A percentile compares a stretch with the other conserved stretches of the same genome.
Conservation (phyloP, 2,329 filamentous ascomycete genomes). For the Tolypocladium guangdongense region DNA sequence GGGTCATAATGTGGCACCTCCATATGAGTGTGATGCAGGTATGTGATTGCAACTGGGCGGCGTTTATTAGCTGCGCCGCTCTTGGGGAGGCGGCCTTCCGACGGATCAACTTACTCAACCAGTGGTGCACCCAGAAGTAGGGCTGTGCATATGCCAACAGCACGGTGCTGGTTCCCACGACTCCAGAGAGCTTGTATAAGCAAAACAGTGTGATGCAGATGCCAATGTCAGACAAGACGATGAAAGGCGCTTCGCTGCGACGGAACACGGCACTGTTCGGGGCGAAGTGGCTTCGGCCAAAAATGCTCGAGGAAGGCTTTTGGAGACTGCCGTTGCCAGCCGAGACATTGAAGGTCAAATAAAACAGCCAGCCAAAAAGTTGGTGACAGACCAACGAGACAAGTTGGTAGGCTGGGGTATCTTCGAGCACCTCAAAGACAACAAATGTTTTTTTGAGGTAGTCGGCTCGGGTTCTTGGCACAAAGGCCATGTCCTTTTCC, state of each 20-base stretch:
- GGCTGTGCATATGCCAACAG: constrained; percentile 47
- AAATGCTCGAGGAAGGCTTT: constrained; percentile 6
- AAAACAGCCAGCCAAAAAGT: background rate
- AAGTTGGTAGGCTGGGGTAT: background rate
- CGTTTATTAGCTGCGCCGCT: background rate
- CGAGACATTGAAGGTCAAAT: background rate
- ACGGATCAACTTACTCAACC: constrained; percentile 51
- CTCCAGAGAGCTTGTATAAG: constrained; percentile 39
- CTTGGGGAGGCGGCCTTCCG: constrained; percentile 1
- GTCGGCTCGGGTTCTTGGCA: constrained; percentile 32
- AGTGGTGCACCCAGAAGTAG: constrained; percentile 61
- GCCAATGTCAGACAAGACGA: constrained; percentile 49
- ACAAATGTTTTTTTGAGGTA: constrained; percentile 11
- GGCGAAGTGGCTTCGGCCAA: constrained; percentile 46
- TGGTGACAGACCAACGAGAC: background rate
- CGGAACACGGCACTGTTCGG: constrained; percentile 51
- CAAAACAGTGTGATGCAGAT: constrained; percentile 37
- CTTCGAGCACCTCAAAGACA: background rate
- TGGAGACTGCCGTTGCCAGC: background rate
- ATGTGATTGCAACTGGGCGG: background rate
- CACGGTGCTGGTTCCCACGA: constrained; percentile 44
- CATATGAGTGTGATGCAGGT: constrained; percentile 4
- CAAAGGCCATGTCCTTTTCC: constrained; percentile 56
- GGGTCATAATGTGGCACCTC: constrained; percentile 20
- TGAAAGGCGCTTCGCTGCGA: constrained; percentile 41